Percentiles rank a stretch among this genome's conserved stretches.
phyloP scores from a whole-genome alignment of 2,329 filamentous ascomycete genomes.

The Metarhizium anisopliae region DNA sequence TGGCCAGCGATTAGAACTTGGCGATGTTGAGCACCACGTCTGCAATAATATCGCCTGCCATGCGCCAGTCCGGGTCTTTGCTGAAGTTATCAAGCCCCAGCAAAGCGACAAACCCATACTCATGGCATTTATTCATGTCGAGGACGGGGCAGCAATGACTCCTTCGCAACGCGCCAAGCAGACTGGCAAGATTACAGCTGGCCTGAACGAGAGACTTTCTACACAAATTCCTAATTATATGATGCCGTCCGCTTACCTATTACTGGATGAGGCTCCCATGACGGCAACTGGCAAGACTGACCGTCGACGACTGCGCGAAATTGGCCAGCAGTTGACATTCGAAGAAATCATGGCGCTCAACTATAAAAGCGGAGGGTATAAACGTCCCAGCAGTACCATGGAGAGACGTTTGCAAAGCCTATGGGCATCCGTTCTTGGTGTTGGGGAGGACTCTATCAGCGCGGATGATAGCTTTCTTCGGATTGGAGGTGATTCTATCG shows the following conservation, averaged over 20 bases:
- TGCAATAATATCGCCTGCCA: neutral
- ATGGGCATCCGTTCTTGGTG: conserved; percentile 10
- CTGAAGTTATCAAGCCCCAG: neutral
- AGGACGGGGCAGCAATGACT: neutral
- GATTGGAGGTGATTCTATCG: conserved; percentile 27
- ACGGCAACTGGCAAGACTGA: conserved; percentile 10
- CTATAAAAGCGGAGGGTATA: neutral
- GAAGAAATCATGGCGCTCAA: neutral
- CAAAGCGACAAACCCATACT: neutral
- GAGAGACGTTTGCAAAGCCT: conserved; percentile 7
- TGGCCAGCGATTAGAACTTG: conserved; percentile 42
- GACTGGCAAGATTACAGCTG: neutral
- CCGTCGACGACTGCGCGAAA: conserved; percentile 5
- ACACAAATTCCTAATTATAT: conserved; percentile 8
- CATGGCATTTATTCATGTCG: neutral
- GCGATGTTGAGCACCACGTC: conserved; percentile 12
- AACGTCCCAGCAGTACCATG: neutral
- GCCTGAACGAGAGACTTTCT: conserved; percentile 7
- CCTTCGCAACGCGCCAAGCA: neutral
- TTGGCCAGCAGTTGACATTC: neutral
- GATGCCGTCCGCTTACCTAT: conserved; percentile 10
- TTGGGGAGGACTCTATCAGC: conserved; percentile 7
- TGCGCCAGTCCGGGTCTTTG: neutral
- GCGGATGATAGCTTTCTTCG: conserved; percentile 9
- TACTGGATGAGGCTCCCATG: conserved; percentile 10